A percentile compares a stretch with the other conserved stretches of the same genome.
Evolutionary conservation across 306 rosid genomes (phyloP).

Genomic region (Quercus glauca): DNA sequence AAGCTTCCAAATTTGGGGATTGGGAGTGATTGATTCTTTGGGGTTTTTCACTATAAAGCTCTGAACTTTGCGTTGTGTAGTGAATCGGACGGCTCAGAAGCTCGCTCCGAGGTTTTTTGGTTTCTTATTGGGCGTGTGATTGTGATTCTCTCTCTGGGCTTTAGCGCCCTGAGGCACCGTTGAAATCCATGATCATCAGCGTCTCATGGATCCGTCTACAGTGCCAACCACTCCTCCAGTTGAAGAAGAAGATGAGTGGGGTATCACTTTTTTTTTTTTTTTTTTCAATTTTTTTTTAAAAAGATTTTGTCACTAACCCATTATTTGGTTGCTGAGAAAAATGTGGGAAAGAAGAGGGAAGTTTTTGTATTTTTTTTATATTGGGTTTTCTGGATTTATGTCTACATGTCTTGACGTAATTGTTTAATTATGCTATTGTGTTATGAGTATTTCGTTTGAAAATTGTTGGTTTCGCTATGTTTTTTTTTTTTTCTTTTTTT

Average conservation of each 20-base stretch:
- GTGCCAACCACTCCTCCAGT: conserved; percentile 45
- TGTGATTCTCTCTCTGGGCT: conserved; percentile 48
- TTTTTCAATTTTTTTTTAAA: not conserved
- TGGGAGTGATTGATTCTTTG: not conserved
- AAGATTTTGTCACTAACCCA: not conserved
- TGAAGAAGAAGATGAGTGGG: conserved; percentile 86
- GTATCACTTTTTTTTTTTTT: conserved; percentile 36
- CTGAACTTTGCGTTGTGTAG: not conserved
- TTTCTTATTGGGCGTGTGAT: not conserved
- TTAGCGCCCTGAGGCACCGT: conserved; percentile 49
- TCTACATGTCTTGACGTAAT: not conserved
- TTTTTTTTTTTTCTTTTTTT: not conserved
- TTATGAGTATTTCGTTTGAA: not conserved
- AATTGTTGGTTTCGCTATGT: not conserved
- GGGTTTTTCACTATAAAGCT: not conserved
- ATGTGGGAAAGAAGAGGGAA: not conserved
- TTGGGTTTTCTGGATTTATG: not conserved
- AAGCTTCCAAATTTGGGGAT: not conserved
- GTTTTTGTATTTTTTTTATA: not conserved
- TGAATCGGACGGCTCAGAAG: not conserved
- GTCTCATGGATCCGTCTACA: conserved; percentile 73
- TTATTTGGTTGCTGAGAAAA: conserved; percentile 2
- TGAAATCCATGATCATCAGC: conserved; percentile 84
- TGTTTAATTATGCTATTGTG: not conserved
- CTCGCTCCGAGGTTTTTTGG: not conserved